Conservation (phyloP, 1,284 basidiomycete species). For the Apiotrichum mycotoxinovorans region DNA sequence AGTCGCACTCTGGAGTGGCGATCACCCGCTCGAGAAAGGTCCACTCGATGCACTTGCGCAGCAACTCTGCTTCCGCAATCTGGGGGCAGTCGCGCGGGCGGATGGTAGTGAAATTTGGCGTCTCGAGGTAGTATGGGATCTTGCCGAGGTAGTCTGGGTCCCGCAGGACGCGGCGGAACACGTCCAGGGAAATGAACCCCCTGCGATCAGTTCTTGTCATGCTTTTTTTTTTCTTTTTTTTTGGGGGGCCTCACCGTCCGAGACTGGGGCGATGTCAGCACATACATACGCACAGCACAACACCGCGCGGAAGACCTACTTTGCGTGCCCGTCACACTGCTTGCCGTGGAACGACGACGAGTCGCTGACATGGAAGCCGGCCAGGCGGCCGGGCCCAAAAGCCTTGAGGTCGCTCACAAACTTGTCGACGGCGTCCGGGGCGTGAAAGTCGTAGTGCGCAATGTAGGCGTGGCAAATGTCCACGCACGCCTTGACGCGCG, state of each 20-base stretch:
- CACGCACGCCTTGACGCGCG: constrained; percentile 10
- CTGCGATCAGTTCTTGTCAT: background rate
- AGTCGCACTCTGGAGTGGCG: constrained; percentile 1
- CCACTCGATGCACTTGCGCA: constrained; percentile 7
- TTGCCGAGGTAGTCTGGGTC: constrained; percentile 1
- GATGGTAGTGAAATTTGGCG: constrained; percentile 2
- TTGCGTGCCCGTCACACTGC: constrained; percentile 11
- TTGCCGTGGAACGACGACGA: constrained; percentile 2
- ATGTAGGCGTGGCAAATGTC: constrained; percentile 21
- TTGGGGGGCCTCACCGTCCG: constrained; percentile 6
- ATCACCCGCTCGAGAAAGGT: constrained; percentile 8
- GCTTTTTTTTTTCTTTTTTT: too few relatives aligned
- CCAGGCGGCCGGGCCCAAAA: background rate
- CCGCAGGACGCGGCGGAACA: constrained; percentile 10
- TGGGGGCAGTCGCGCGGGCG: background rate
- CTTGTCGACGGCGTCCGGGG: background rate
- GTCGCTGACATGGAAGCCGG: constrained; percentile 16
- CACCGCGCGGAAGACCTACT: constrained; percentile 4
- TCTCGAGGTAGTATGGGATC: constrained; percentile 19
- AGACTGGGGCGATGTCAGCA: constrained; percentile 8
- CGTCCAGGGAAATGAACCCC: constrained; percentile 10
- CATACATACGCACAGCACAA: background rate
- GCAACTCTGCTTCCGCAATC: background rate
- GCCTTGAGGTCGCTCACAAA: background rate
- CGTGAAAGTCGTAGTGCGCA: constrained; percentile 9